Evolutionary conservation across 306 rosid species (phyloP), one percentile per base, ranked within the genome.

Genomic region (Bauhinia variegata): DNA sequence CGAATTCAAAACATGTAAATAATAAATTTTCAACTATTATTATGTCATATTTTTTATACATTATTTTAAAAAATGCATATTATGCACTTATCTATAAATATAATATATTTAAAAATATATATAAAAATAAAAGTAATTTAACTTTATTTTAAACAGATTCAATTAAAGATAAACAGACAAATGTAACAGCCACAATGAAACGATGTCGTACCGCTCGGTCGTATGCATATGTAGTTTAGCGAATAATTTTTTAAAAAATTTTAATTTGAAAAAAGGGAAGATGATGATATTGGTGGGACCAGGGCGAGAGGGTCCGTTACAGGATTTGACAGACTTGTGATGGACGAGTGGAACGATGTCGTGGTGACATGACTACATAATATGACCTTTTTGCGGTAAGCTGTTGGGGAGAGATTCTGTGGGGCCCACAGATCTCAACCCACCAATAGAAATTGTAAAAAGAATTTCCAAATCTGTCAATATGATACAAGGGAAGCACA

Each of bases 281-380:
- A 37, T 33, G 59, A 57, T 16, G 66, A 57, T 19, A 71, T 38
- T 50, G 56, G 49, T n/a, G 36, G 17, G 8, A 38, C 11, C 23
- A 13, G 68, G n/a, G n/a, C n/a, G n/a, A n/a, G 49, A 48, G 28
- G 28, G 28, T 23, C 28, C 28, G 2, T 23, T 23, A 23, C 18
- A 67, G 79, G 67, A 57, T 30, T 12, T 34, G 78, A 75, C 78
- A 72, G 70, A 54, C 11, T 8, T 61, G 76, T 56, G 79, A 71
- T 62, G 78, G 67, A 57, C 47, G 69, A 62, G 79, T 55, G 51
- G 67, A 77, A 66, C 61, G 0, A 67, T 67, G 79, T 76, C 85
- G 85, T 80, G 79, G 76, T 36, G 33, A 61, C 78, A 72, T 80
- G 79, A 80, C 81, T 73, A 67, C 28, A 67, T 75, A 65, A 36